phyloP scores from a whole-genome alignment of 1,139 yeast genomes.

The Saccharomycopsis hybrid region DNA sequence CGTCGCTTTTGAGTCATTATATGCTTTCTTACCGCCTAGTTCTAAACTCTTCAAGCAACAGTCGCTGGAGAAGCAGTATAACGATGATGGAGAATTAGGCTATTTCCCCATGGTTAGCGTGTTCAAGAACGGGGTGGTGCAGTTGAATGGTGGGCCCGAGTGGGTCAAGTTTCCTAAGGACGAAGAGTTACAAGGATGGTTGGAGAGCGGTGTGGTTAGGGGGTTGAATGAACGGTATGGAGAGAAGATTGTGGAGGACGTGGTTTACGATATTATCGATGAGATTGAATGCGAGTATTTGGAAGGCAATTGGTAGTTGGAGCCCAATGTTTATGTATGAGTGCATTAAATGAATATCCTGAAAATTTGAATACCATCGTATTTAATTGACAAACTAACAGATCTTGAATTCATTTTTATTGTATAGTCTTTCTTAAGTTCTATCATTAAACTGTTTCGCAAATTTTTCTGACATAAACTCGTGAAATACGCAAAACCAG shows the following conservation, averaged over 20 bases:
- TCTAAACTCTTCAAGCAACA: slow-evolving; percentile 31
- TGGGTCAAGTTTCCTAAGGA: slow-evolving; percentile 44
- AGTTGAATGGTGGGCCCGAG: slow-evolving; percentile 64
- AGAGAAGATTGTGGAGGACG: slow-evolving; percentile 72
- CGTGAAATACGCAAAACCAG: too few species aligned
- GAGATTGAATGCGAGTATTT: slow-evolving; percentile 65
- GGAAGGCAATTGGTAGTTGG: too few species aligned
- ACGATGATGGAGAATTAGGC: slow-evolving; percentile 78
- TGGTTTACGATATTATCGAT: slow-evolving; percentile 77
- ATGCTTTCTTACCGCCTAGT: slow-evolving; percentile 74
- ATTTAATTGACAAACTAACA: too few species aligned
- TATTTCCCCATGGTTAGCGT: slow-evolving; percentile 89
- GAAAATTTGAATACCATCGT: too few species aligned
- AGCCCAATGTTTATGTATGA: too few species aligned
- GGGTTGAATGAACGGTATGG: slow-evolving; percentile 58
- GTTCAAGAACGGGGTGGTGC: slow-evolving; percentile 72
- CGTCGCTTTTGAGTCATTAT: slow-evolving; percentile 52
- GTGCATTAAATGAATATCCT: too few species aligned
- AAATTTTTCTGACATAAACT: too few species aligned
- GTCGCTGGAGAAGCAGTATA: slow-evolving; percentile 26
- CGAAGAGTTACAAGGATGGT: slow-evolving; percentile 28
- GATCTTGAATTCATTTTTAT: too few species aligned
- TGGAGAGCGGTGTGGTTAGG: slow-evolving; percentile 31
- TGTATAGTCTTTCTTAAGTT: too few species aligned
- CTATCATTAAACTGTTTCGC: too few species aligned